phyloP scores from a whole-genome alignment of 2,329 filamentous ascomycete genomes.

The Curvularia lunata region DNA sequence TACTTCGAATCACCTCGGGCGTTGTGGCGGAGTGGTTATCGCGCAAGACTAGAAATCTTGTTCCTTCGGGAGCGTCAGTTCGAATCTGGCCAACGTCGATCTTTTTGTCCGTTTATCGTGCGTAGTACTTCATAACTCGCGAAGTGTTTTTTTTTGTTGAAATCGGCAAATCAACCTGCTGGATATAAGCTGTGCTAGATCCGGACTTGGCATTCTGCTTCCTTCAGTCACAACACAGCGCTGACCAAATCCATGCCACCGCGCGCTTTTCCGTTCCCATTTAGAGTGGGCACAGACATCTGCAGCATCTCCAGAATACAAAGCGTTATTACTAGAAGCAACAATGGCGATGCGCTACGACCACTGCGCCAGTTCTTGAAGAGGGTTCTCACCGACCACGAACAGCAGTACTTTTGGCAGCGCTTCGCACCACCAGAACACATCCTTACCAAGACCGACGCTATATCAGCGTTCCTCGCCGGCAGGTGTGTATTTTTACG shows the following conservation, averaged over 20 bases:
- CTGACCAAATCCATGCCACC: conserved; percentile 46
- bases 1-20: conserved; percentile 23
- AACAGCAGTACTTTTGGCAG: conserved; percentile 39
- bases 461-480: conserved; percentile 40
- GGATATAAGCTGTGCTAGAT: background rate
- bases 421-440: conserved; percentile 32
- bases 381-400: conserved; percentile 41
- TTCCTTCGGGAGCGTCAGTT: conserved; percentile 53
- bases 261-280: conserved; percentile 66
- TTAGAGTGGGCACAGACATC: conserved; percentile 80
- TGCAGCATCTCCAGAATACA: conserved; percentile 72
- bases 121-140: background rate
- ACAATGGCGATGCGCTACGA: conserved; percentile 3
- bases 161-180: background rate
- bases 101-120: conserved; percentile 23
- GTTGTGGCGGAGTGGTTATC: conserved; percentile 53
- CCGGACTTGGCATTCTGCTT: background rate
- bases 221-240: background rate
- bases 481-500: conserved; percentile 41
- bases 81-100: conserved; percentile 49
- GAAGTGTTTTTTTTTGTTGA: background rate
- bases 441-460: conserved; percentile 20
- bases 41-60: conserved; percentile 53
- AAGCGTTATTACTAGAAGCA: conserved; percentile 57
- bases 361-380: conserved; percentile 30